Percentiles rank a stretch among this genome's conserved stretches.
Evolutionary conservation across 2,329 filamentous ascomycete species (phyloP).

Genomic region (Aspergillus sclerotialis): DNA sequence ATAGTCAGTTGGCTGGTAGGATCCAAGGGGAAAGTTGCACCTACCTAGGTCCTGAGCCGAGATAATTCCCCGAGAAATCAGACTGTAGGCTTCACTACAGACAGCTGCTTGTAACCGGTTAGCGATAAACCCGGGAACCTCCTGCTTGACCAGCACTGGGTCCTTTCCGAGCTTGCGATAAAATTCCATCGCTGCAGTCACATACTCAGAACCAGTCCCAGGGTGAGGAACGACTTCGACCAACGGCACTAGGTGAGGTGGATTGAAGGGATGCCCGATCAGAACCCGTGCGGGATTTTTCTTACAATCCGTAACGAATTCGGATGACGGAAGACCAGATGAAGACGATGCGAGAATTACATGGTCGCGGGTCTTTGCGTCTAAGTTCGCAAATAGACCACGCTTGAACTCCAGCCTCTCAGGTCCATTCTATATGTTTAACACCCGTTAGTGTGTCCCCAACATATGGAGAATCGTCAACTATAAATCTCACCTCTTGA

Average conservation of each 20-base stretch:
- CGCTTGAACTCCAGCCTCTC: constrained; percentile 12
- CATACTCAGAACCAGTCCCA: background rate
- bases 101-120: constrained; percentile 41
- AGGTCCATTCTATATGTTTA: constrained; percentile 10
- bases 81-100: constrained; percentile 28
- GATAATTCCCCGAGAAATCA: constrained; percentile 26
- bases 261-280: constrained; percentile 8
- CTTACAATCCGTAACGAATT: constrained; percentile 5
- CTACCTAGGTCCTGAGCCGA: constrained; percentile 11
- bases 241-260: constrained; percentile 7
- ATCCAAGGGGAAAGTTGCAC: background rate
- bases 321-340: constrained; percentile 7
- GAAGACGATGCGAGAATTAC: constrained; percentile 12
- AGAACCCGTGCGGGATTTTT: constrained; percentile 6
- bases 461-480: background rate
- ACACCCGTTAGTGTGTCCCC: background rate
- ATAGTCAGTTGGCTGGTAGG: background rate
- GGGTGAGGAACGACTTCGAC: constrained; percentile 9
- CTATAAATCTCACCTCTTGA: constrained; percentile 5
- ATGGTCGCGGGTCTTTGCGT: constrained; percentile 9
- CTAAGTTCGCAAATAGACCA: constrained; percentile 9
- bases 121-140: constrained; percentile 38
- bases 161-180: constrained; percentile 36
- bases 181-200: constrained; percentile 18
- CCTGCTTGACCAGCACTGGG: constrained; percentile 34